phyloP scores from a whole-genome alignment of 495 filamentous ascomycete species.

The Haplographium delicatum region DNA sequence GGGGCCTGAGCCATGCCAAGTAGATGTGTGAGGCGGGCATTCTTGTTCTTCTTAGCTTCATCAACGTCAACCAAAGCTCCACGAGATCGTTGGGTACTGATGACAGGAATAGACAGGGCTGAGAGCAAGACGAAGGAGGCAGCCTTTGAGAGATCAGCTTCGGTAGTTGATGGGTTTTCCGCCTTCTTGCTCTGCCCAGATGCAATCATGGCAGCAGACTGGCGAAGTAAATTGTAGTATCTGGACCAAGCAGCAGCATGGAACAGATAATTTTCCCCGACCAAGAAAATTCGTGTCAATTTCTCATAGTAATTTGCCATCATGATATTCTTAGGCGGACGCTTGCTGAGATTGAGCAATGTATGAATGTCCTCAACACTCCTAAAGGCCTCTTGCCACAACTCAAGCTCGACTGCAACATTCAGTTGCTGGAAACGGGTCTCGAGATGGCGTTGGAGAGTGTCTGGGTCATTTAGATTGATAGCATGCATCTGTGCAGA shows the following conservation, averaged over 20 bases:
- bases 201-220: conserved; percentile 79
- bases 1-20: conserved; percentile 87
- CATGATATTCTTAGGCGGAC: conserved; percentile 98
- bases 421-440: conserved; percentile 98
- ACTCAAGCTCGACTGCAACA: conserved; percentile 93
- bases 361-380: conserved; percentile 99
- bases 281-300: conserved; percentile 94
- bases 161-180: conserved; percentile 83
- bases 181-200: conserved; percentile 84
- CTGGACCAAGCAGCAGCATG: conserved; percentile 95
- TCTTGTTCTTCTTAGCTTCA: conserved; percentile 97
- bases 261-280: conserved; percentile 99
- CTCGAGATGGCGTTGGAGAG: conserved; percentile 91
- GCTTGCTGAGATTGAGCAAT: conserved; percentile 97
- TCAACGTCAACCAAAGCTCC: conserved; percentile 95
- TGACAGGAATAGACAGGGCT: conserved; percentile 93
- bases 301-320: conserved; percentile 99
- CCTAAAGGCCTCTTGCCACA: conserved; percentile 99
- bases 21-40: conserved; percentile 90
- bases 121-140: conserved; percentile 96
- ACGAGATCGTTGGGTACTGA: conserved; percentile 93
- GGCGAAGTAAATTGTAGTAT: conserved; percentile 93
- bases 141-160: conserved; percentile 77
- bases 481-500: conserved; percentile 98
- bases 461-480: conserved; percentile 96